Base-by-base conservation (phyloP, 495 filamentous ascomycete species). In the Penicillium steckii region DNA sequence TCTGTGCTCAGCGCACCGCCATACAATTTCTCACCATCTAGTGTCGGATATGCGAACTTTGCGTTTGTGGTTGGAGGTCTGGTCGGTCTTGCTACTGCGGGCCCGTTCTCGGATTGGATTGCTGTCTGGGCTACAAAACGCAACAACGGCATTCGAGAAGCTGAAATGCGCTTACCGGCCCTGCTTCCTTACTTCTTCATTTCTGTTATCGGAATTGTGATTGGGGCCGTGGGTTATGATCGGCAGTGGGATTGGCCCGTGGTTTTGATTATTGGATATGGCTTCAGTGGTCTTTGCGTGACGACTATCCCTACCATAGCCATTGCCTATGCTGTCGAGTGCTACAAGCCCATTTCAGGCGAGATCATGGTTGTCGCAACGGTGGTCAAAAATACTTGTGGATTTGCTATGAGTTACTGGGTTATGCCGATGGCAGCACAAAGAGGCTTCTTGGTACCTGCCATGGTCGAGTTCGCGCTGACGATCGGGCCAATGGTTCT, bases 91-190 rank as follows among this genome's bases (percentile, higher is more conserved):
- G 58, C 61, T 3, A 80, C 78, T 15, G 78, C 77, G 2, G 82
- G 82, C 1, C 79, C 80, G 1, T 66, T 80, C 3, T 75, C 70
- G 15, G 82, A 85, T 53, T 76, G 69, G 52, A 62, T 84, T 10
- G 73, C 75, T 7, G 76, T 73, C n/a, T 62, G 69, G n/a, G 65
- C 74, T 3, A 84, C 82, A 0, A 56, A 55, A 19, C 58, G 64
- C 18, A 85, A 85, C 53, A 50, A 69, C 24, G 83, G 80, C 8
- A 80, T 86, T 55, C 77, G 84, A 21, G 83, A 88, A 61, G 82
- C 83, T 0, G 83, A 87, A 64, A 86, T 87, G 85, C 71, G 84
- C 2, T 66, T 87, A 4, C 78, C 76, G 3, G 76, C 81, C 0
- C 74, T 85, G 63, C 69, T 87, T 12, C 81, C 80, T 9, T 80